Evolutionary conservation across 1,284 basidiomycete species (phyloP), one percentile per base, ranked within the genome.

Genomic region (Meira nashicola): DNA sequence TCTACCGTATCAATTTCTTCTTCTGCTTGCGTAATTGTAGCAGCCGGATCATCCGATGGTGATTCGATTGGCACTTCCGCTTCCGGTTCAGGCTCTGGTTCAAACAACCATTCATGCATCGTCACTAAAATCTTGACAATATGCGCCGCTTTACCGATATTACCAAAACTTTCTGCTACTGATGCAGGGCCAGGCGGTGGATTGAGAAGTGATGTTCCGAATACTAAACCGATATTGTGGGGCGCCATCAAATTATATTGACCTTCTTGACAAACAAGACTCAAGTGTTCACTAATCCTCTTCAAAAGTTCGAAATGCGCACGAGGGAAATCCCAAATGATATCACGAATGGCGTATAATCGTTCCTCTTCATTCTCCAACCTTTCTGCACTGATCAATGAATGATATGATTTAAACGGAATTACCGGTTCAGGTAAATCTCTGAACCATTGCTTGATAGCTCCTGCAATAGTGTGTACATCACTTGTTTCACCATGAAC

Each of bases 401-500:
- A 60, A 51, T 77, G 61, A 62, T 77, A 78, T 47, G 60, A 74
- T n/a, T 61, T 63, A 48, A 70, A 77, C 6, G 76, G 76, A 33
- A 78, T 68, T n/a, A 66, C 47, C 12, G 76, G 76, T 57, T 77
- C 75, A 1, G 76, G 76, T 28, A 78, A 56, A n/a, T 78, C 76
- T 15, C 75, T 67, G 12, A 77, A 64, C 73, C 73, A 78, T 10
- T 66, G 65, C 61, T 78, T 78, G 60, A 78, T 57, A 2, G 67
- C 67, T 23, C 75, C 76, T 3, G 72, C 61, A 38, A 78, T 69
- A 10, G 71, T 74, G 59, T 78, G 75, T 7, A 78, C 62, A 55
- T 78, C 76, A 63, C 67, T 69, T 48, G 63, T 73, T 44, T 75
- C 73, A 51, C 71, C 67, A 7, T 59, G 57, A 11, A 61, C 52